A percentile compares a stretch with the other conserved stretches of the same genome.
Evolutionary conservation across 352 stramenopile genomes (phyloP).

Genomic region (Globisporangium spiculum): DNA sequence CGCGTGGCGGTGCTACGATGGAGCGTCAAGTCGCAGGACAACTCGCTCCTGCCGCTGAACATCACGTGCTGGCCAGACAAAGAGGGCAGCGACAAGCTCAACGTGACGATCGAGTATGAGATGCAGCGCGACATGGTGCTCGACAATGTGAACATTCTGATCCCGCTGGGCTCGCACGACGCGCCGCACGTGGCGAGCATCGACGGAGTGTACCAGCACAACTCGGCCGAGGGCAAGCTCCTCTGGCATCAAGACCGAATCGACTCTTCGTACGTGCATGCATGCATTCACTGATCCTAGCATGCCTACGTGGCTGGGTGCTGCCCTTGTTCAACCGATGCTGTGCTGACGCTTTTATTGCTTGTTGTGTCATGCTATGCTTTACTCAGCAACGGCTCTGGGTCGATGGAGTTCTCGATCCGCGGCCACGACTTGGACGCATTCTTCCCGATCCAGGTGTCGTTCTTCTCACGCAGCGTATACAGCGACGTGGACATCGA

Average conservation of each 20-base stretch:
- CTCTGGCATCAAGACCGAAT: conserved; percentile 85
- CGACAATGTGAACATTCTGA: conserved; percentile 87
- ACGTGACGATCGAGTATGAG: conserved; percentile 86
- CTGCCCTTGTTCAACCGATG: not conserved
- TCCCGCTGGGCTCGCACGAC: conserved; percentile 71
- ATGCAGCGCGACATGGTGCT: conserved; percentile 86
- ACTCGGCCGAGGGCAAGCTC: conserved; percentile 59
- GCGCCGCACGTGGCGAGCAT: conserved; percentile 71
- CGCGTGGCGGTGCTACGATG: conserved; percentile 82
- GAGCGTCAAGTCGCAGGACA: conserved; percentile 86
- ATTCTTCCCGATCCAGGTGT: conserved; percentile 87
- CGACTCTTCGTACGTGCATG: conserved; percentile 57
- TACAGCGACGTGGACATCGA: conserved; percentile 86
- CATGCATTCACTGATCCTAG: not conserved
- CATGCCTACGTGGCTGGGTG: not conserved
- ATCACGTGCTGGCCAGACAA: conserved; percentile 89
- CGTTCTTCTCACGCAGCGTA: conserved; percentile 86
- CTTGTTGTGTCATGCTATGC: conserved; percentile 2
- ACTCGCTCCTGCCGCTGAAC: conserved; percentile 81
- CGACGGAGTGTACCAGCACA: conserved; percentile 87
- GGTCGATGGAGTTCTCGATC: conserved; percentile 81
- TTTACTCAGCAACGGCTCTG: conserved; percentile 66
- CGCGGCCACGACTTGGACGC: conserved; percentile 75
- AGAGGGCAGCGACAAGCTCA: conserved; percentile 83
- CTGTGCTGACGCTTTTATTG: not conserved